These are phyloP conservation scores for Sporothrix sp. DNA, from an alignment of 2,329 filamentous ascomycete species.

Conservation along the genomic window DNA sequence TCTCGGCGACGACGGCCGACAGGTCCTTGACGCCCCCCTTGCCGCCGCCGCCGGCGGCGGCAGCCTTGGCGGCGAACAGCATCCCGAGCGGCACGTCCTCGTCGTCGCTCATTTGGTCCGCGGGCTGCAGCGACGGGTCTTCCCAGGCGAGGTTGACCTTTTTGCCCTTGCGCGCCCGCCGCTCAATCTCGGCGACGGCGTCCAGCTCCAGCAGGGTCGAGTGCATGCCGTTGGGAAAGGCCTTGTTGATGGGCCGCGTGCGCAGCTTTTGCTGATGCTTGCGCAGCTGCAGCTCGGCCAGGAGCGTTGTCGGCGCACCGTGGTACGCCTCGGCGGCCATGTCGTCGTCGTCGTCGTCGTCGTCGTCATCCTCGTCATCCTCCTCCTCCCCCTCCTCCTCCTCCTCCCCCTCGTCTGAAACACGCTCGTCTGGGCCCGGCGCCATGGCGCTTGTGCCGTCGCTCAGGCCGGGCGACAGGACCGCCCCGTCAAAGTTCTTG, in stretches of 20 bases:
- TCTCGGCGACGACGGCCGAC: conserved; percentile 39
- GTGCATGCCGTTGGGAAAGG: conserved; percentile 68
- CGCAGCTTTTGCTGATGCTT: conserved; percentile 81
- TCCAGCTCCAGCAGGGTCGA: conserved; percentile 86
- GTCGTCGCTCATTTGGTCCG: conserved; percentile 55
- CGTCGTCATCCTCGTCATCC: conserved; percentile 27
- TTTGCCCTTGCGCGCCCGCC: conserved; percentile 60
- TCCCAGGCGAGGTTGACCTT: conserved; percentile 90
- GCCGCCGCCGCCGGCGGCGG: too few species aligned
- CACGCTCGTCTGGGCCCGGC: conserved; percentile 22
- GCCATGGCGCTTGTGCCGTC: conserved; percentile 1
- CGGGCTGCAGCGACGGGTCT: conserved; percentile 43
- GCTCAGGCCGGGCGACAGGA: conserved; percentile 1
- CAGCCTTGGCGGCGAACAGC: conserved; percentile 55
- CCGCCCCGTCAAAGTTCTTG: conserved; percentile 8
- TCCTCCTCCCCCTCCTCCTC: conserved; percentile 30
- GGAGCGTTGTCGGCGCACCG: conserved; percentile 75
- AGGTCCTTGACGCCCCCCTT: conserved; percentile 36
- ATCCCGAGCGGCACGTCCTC: conserved; percentile 84
- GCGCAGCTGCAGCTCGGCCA: conserved; percentile 84
- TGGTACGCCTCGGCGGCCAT: conserved; percentile 43
- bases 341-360: conserved; percentile 35
- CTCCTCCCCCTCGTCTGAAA: conserved; percentile 30
- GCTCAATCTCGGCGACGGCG: conserved; percentile 77
- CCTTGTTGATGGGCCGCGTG: conserved; percentile 55